phyloP scores from a whole-genome alignment of 129 eudicot species.

The Flaveria robusta region DNA sequence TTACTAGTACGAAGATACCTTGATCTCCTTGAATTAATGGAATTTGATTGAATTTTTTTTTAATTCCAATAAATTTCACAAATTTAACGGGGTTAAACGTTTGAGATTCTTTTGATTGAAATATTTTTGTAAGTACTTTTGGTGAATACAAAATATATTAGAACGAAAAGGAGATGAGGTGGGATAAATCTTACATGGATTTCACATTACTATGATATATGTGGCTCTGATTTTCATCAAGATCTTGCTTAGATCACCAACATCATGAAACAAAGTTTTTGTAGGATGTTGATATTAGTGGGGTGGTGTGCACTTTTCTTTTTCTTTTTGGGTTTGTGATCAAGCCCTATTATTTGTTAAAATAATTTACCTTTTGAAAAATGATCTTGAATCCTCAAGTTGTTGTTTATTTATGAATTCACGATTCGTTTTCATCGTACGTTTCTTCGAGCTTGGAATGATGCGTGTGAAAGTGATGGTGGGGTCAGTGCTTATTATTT shows the following conservation, averaged over 20 bases:
- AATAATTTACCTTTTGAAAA: not conserved
- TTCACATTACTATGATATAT: not conserved
- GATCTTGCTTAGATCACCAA: constrained; percentile 21
- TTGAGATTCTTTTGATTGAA: not conserved
- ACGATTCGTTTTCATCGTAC: too few species aligned
- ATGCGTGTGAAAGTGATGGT: too few species aligned
- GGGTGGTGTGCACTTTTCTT: constrained; percentile 16
- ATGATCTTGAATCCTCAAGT: not conserved
- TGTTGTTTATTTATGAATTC: too few species aligned
- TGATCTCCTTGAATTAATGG: not conserved
- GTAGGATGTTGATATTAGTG: constrained; percentile 22
- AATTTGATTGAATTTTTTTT: too few species aligned
- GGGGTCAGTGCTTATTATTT: too few species aligned
- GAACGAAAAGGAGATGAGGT: not conserved
- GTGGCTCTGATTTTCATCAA: constrained; percentile 5
- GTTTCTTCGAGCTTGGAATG: too few species aligned
- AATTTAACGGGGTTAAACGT: too few species aligned
- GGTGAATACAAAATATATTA: not conserved
- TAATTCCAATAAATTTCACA: too few species aligned
- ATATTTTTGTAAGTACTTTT: too few species aligned
- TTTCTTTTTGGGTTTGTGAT: not conserved
- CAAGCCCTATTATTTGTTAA: not conserved
- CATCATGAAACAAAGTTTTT: constrained; percentile 25
- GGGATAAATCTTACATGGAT: not conserved
- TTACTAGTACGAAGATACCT: not conserved